Conservation (phyloP, 208 protist species). For the Herpetomonas tarakana region DNA sequence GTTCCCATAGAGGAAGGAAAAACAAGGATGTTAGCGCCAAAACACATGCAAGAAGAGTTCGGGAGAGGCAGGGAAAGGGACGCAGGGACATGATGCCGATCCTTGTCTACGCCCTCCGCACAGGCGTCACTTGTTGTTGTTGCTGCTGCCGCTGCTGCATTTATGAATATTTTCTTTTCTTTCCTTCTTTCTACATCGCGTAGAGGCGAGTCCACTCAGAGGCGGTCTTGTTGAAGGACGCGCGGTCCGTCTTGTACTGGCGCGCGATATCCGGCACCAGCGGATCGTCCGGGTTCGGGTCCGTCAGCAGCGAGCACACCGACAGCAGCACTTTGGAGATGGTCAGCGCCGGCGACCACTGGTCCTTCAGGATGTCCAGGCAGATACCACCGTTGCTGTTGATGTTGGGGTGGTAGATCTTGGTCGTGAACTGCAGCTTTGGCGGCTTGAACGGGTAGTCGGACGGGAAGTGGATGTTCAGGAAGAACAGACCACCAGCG, state of each 20-base stretch:
- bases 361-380: conserved; percentile 98
- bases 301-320: conserved; percentile 98
- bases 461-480: conserved; percentile 98
- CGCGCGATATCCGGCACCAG: conserved; percentile 97
- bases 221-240: conserved; percentile 92
- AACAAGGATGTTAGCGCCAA: too few relatives aligned
- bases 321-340: conserved; percentile 99
- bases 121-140: too few relatives aligned
- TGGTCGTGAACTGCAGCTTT: conserved; percentile 94
- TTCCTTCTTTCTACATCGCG: conserved; percentile 34
- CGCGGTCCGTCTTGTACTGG: conserved; percentile 94
- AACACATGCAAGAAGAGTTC: too few relatives aligned
- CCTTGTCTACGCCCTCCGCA: too few relatives aligned
- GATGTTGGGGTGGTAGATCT: conserved; percentile 98
- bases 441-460: conserved; percentile 98
- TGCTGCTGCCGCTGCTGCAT: too few relatives aligned
- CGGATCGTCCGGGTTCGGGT: conserved; percentile 99
- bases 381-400: conserved; percentile 97
- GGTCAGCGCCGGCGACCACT: conserved; percentile 97
- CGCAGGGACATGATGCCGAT: too few relatives aligned
- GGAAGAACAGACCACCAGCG: conserved; percentile 97
- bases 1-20: too few relatives aligned
- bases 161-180: too few relatives aligned
- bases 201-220: conserved; percentile 90
- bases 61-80: too few relatives aligned